Percentiles rank a stretch among this genome's conserved stretches.
These are phyloP conservation scores for Nitzschia palea DNA, from an alignment of 108 stramenopile genomes.

Conservation along the genomic window DNA sequence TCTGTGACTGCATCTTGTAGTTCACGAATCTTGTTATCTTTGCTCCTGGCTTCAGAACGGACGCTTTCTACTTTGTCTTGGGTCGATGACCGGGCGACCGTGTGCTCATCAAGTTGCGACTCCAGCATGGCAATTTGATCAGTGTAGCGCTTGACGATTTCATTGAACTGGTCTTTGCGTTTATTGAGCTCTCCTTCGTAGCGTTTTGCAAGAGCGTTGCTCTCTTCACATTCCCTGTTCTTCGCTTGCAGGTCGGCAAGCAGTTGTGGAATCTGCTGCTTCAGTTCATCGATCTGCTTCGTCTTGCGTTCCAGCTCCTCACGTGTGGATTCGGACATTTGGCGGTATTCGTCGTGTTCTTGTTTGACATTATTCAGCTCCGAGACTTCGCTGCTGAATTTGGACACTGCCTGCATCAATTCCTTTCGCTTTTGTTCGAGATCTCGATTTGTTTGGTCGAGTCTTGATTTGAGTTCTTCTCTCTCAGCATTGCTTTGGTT, in stretches of 20 bases:
- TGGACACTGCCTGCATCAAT: conserved; percentile 20
- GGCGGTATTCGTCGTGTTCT: conserved; percentile 26
- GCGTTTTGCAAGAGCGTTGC: conserved; percentile 14
- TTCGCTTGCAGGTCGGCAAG: conserved; percentile 24
- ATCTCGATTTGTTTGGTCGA: conserved; percentile 32
- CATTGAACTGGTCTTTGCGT: conserved; percentile 36
- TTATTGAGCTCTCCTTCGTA: conserved; percentile 39
- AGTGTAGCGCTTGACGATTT: conserved; percentile 23
- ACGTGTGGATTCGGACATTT: conserved; percentile 17
- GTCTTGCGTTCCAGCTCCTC: conserved; percentile 29
- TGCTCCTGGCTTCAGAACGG: conserved; percentile 15
- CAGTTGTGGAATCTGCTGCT: conserved; percentile 22
- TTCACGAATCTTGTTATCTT: conserved; percentile 32
- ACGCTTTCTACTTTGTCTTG: conserved; percentile 24
- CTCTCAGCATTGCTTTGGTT: conserved; percentile 11
- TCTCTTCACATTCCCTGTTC: conserved; percentile 21
- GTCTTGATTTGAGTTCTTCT: conserved; percentile 21
- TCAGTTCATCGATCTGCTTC: conserved; percentile 20
- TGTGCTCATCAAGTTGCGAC: conserved; percentile 27
- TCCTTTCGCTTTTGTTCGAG: conserved; percentile 39
- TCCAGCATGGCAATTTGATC: conserved; percentile 32
- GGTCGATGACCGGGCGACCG: conserved; percentile 16
- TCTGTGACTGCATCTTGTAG: conserved; percentile 25
- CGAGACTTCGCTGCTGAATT: conserved; percentile 19
- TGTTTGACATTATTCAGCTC: conserved; percentile 29